Conservation (phyloP, 768 basidiomycete species). For the Calocera viscosa region DNA sequence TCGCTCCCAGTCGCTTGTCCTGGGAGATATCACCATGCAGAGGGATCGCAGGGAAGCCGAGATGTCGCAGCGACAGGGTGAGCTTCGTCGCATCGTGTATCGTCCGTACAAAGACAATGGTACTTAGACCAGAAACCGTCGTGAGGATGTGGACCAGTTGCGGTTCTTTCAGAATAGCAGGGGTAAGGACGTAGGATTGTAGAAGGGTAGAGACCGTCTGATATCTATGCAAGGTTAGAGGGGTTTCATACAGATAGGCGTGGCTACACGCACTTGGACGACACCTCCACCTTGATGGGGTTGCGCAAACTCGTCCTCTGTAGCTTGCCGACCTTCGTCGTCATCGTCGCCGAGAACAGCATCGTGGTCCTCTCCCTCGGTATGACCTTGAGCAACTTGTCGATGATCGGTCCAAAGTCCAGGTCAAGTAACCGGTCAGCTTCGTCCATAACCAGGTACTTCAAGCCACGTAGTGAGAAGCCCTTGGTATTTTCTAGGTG, state of each 20-base stretch:
- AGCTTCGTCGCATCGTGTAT: conserved; percentile 85
- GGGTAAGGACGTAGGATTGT: conserved; percentile 92
- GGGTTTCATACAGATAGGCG: not conserved
- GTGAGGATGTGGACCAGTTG: conserved; percentile 83
- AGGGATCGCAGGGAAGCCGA: conserved; percentile 91
- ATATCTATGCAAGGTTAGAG: conserved; percentile 44
- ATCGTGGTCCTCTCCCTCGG: conserved; percentile 91
- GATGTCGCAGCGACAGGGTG: conserved; percentile 73
- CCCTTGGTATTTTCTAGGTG: conserved; percentile 97
- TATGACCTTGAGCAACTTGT: conserved; percentile 90
- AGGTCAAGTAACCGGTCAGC: conserved; percentile 91
- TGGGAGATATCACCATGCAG: conserved; percentile 92
- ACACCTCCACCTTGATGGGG: conserved; percentile 88
- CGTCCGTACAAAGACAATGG: conserved; percentile 93
- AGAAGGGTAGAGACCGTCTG: conserved; percentile 90
- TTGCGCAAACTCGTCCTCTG: conserved; percentile 87
- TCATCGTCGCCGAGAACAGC: conserved; percentile 98
- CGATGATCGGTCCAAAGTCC: conserved; percentile 91
- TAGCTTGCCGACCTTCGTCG: conserved; percentile 91
- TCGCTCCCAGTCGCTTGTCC: conserved; percentile 80
- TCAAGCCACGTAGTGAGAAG: conserved; percentile 71
- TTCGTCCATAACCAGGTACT: conserved; percentile 90
- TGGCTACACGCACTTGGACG: conserved; percentile 61
- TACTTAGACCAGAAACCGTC: conserved; percentile 77
- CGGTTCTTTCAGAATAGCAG: conserved; percentile 81